Percentiles rank a stretch among this genome's conserved stretches.
Conservation (phyloP, 2,329 filamentous ascomycete species). For the Coniella lustricola region DNA sequence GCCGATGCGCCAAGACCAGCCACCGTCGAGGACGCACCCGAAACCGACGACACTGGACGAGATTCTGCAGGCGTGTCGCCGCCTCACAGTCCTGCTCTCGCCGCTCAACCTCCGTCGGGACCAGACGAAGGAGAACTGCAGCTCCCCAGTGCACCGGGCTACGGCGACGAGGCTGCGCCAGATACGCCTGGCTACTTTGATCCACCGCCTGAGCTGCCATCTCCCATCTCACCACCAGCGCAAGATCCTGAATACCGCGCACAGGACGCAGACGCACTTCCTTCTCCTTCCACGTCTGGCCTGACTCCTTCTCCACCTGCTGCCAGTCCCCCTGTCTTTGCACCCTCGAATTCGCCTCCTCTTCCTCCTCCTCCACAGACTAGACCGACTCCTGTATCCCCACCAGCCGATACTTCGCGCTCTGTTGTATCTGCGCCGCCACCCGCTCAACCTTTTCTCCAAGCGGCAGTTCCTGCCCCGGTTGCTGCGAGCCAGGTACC, state of each 20-base stretch:
- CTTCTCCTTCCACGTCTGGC: conserved; percentile 25
- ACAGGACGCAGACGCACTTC: conserved; percentile 19
- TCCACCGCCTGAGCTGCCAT: conserved; percentile 18
- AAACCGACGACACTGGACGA: conserved; percentile 33
- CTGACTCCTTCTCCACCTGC: conserved; percentile 19
- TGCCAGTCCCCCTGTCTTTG: conserved; percentile 18
- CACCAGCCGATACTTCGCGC: conserved; percentile 16
- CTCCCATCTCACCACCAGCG: conserved; percentile 24
- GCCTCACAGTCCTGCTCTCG: conserved; percentile 30
- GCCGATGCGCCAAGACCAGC: conserved; percentile 28
- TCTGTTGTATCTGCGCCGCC: conserved; percentile 15
- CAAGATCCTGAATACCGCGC: conserved; percentile 22
- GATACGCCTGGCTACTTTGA: conserved; percentile 14
- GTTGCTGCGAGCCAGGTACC: conserved; percentile 18
- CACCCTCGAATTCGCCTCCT: conserved; percentile 20
- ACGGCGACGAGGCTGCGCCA: conserved; percentile 15
- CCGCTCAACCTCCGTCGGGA: conserved; percentile 21
- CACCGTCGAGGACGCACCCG: conserved; percentile 47
- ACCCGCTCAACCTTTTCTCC: conserved; percentile 1
- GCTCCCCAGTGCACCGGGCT: conserved; percentile 23
- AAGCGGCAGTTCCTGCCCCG: conserved; percentile 6
- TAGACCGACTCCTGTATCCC: conserved; percentile 15
- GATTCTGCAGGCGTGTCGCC: conserved; percentile 27
- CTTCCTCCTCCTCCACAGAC: conserved; percentile 19
- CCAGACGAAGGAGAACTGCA: conserved; percentile 20